These are phyloP conservation scores for Ceratocystis papillata DNA, from an alignment of 2,329 filamentous ascomycete species.

Conservation along the genomic window DNA sequence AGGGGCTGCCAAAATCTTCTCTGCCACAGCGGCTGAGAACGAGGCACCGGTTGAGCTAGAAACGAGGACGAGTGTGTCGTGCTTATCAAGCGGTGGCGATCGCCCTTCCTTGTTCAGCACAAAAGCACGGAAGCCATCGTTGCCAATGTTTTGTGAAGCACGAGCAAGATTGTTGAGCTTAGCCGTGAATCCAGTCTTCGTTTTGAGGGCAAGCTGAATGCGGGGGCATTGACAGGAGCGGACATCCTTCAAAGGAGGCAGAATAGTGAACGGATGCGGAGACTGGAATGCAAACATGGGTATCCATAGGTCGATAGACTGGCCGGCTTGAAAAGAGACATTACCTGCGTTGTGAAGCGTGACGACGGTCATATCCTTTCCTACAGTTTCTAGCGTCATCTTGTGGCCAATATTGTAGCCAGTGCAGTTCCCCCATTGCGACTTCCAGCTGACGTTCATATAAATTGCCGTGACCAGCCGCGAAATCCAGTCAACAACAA, in stretches of 20 bases:
- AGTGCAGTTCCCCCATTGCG: conserved; percentile 32
- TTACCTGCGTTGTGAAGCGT: conserved; percentile 48
- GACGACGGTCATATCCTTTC: conserved; percentile 45
- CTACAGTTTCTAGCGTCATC: conserved; percentile 40
- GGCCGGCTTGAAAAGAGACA: conserved; percentile 48
- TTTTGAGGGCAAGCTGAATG: conserved; percentile 48
- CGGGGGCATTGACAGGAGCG: conserved; percentile 47
- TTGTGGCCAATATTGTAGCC: conserved; percentile 43
- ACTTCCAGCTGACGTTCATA: conserved; percentile 41
- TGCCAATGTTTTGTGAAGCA: conserved; percentile 31
- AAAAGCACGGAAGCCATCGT: conserved; percentile 35
- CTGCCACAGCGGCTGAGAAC: conserved; percentile 49
- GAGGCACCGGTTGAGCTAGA: conserved; percentile 53
- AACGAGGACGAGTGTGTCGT: conserved; percentile 49
- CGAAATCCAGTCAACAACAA: conserved; percentile 51
- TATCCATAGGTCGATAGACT: conserved; percentile 52
- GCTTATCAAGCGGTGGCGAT: conserved; percentile 46
- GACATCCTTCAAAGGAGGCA: conserved; percentile 41
- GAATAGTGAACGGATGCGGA: conserved; percentile 52
- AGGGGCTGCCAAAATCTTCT: conserved; percentile 36
- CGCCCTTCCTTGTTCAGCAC: conserved; percentile 47
- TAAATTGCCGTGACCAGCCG: conserved; percentile 40
- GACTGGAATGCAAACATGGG: conserved; percentile 45
- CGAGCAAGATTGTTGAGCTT: conserved; percentile 40
- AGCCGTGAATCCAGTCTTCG: conserved; percentile 47